phyloP scores from a whole-genome alignment of 768 basidiomycete genomes.

The Kwoniella sp. region DNA sequence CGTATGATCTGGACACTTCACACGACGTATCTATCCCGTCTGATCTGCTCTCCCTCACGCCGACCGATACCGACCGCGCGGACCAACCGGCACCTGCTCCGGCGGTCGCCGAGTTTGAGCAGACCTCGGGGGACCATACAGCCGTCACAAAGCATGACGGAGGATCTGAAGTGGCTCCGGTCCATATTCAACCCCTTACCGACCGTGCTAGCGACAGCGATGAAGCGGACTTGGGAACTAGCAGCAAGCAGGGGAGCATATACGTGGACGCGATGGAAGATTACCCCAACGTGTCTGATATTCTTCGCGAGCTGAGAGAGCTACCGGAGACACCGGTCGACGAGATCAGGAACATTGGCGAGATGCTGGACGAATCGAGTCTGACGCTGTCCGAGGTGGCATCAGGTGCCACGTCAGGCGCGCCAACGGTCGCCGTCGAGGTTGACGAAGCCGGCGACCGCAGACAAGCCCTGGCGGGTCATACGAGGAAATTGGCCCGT shows the following conservation, averaged over 20 bases:
- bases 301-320: conserved; percentile 28
- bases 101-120: no score
- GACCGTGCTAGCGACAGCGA: no score
- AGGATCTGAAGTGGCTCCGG: no score
- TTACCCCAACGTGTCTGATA: conserved; percentile 23
- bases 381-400: neutral
- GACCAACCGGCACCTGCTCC: no score
- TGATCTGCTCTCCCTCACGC: conserved; percentile 8
- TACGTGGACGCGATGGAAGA: conserved; percentile 31
- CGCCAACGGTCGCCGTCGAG: neutral
- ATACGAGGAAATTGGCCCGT: no score
- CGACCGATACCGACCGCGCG: conserved; percentile 30
- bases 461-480: no score
- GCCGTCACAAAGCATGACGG: no score
- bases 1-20: neutral
- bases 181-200: no score
- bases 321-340: conserved; percentile 16
- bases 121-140: no score
- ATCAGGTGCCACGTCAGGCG: neutral
- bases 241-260: neutral
- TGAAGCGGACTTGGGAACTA: no score
- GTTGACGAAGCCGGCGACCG: no score
- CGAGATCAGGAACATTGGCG: neutral
- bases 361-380: conserved; percentile 1
- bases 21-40: neutral